A percentile compares a stretch with the other conserved stretches of the same genome.
These are phyloP conservation scores for Hypoxylon sp. DNA, from an alignment of 2,329 filamentous ascomycete species.

Conservation along the genomic window DNA sequence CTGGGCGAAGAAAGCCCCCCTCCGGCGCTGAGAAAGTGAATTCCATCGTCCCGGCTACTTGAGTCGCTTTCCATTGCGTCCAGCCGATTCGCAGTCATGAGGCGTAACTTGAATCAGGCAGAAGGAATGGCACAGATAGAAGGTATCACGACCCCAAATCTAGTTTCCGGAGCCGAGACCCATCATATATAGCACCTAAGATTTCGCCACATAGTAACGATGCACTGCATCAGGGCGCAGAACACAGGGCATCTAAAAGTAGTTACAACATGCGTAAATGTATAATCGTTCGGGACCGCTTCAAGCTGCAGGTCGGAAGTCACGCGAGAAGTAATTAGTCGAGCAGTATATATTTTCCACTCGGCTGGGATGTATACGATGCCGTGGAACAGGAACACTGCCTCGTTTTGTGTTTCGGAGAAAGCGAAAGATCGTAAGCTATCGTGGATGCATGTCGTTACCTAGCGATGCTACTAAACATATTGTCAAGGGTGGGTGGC, in stretches of 20 bases:
- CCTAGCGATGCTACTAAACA: too few relatives aligned
- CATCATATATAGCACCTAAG: background rate
- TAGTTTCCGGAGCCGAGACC: background rate
- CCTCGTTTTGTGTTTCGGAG: background rate
- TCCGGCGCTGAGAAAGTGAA: background rate
- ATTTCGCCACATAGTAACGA: background rate
- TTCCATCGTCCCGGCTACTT: background rate
- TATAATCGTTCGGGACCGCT: background rate
- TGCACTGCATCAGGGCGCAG: background rate
- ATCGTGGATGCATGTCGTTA: background rate
- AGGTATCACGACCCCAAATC: background rate
- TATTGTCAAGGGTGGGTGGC: too few relatives aligned
- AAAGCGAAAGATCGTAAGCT: background rate
- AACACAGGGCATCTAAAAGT: background rate
- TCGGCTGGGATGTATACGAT: background rate
- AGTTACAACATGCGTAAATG: background rate
- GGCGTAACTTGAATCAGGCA: background rate
- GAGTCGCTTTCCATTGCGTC: background rate
- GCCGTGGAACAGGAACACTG: background rate
- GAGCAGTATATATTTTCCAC: background rate
- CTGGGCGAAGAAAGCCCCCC: slow-evolving; percentile 2
- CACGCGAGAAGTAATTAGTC: background rate
- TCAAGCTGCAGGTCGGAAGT: background rate
- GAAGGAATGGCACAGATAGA: background rate
- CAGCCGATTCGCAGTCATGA: background rate